Percentiles rank a stretch among this genome's conserved stretches.
Conservation (phyloP, 805 yeast genomes). For the Candida ponderosae region DNA sequence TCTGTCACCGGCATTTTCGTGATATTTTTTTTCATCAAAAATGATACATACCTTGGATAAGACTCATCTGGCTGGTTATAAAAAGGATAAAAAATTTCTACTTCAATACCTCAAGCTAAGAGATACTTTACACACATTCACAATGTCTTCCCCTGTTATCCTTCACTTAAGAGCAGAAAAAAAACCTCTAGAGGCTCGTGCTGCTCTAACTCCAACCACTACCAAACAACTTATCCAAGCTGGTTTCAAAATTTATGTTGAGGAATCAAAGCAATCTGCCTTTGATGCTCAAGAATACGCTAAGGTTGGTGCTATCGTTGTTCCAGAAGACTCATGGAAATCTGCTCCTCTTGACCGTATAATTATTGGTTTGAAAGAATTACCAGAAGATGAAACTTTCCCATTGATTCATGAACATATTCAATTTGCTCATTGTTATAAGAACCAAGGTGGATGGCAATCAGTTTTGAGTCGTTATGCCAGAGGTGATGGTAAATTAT, state of each 20-base stretch:
- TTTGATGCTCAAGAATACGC: slow-evolving; percentile 72
- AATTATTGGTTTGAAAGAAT: slow-evolving; percentile 89
- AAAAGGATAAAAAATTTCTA: too few relatives aligned
- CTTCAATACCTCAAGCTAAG: too few relatives aligned
- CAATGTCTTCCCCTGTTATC: slow-evolving; percentile 36
- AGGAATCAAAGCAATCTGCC: slow-evolving; percentile 77
- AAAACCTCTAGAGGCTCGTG: slow-evolving; percentile 95
- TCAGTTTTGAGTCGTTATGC: slow-evolving; percentile 86
- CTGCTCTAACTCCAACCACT: slow-evolving; percentile 91
- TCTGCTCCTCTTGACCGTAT: slow-evolving; percentile 85
- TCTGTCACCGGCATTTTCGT: too few relatives aligned
- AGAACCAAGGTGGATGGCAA: slow-evolving; percentile 96
- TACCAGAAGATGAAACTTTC: slow-evolving; percentile 83
- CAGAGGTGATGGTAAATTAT: slow-evolving; percentile 81
- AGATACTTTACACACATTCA: not conserved
- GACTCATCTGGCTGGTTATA: too few relatives aligned
- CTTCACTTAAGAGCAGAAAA: slow-evolving; percentile 94
- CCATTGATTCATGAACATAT: slow-evolving; percentile 94
- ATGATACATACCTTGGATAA: too few relatives aligned
- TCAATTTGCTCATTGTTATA: slow-evolving; percentile 98
- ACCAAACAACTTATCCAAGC: slow-evolving; percentile 77
- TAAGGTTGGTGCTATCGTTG: slow-evolving; percentile 76
- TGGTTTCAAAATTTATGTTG: slow-evolving; percentile 85
- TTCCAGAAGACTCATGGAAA: slow-evolving; percentile 92
- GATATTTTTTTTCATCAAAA: too few relatives aligned